A percentile compares a stretch with the other conserved stretches of the same genome.
These are phyloP conservation scores for Beauveria australis DNA, from an alignment of 2,329 filamentous ascomycete genomes.

Conservation along the genomic window DNA sequence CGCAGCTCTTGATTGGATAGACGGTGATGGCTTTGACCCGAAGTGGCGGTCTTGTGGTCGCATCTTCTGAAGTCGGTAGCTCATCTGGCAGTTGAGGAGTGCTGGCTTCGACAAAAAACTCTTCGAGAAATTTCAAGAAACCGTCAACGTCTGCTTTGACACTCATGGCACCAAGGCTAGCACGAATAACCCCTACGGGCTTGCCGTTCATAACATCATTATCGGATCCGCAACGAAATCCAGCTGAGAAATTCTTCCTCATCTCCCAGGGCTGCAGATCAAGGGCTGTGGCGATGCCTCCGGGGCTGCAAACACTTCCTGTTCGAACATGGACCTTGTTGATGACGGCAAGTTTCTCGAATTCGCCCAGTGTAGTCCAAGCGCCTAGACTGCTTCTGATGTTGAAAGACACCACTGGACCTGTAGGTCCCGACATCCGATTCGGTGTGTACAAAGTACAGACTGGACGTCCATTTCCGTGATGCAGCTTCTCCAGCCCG, in stretches of 20 bases:
- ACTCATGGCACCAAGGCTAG: constrained; percentile 87
- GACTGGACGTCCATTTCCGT: constrained; percentile 59
- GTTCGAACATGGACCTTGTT: constrained; percentile 79
- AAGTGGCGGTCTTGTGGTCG: constrained; percentile 12
- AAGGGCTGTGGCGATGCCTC: constrained; percentile 69
- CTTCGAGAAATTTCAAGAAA: constrained; percentile 63
- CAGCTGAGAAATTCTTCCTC: constrained; percentile 73
- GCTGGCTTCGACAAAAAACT: constrained; percentile 47
- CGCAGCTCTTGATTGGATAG: constrained; percentile 94
- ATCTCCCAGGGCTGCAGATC: constrained; percentile 72
- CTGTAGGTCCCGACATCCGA: constrained; percentile 33
- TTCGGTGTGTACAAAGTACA: constrained; percentile 55
- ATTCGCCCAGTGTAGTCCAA: constrained; percentile 74
- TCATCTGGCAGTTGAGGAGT: not conserved
- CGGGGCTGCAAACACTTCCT: constrained; percentile 86
- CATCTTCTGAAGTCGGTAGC: not conserved
- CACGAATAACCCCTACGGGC: constrained; percentile 77
- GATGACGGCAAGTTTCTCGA: constrained; percentile 76
- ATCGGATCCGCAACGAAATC: constrained; percentile 75
- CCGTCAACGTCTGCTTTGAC: constrained; percentile 62
- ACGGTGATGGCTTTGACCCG: constrained; percentile 59
- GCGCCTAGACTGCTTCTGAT: constrained; percentile 57
- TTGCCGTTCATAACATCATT: constrained; percentile 77
- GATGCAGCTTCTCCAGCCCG: constrained; percentile 51
- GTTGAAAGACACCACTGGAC: constrained; percentile 81